These are phyloP conservation scores for Ogataea saltuana DNA, from an alignment of 805 yeast species.

Conservation along the genomic window DNA sequence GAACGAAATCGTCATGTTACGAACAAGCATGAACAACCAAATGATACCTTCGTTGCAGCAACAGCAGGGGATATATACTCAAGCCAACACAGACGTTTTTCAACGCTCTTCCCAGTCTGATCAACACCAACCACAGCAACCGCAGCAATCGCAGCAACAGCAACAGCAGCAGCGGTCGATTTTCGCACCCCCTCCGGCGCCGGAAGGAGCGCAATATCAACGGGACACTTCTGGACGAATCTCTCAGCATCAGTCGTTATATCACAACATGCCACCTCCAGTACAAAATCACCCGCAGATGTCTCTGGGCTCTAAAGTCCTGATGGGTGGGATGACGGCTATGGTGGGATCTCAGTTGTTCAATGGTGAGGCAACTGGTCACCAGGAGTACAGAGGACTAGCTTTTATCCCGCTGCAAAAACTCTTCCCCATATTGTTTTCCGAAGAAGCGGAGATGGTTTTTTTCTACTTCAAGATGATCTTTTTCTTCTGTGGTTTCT, in stretches of 20 bases:
- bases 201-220: slow-evolving; percentile 7
- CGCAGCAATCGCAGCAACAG: slow-evolving; percentile 12
- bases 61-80: slow-evolving; percentile 7
- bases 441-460: slow-evolving; percentile 17
- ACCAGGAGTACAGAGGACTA: slow-evolving; percentile 27
- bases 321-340: slow-evolving; percentile 39
- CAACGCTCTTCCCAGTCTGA: neutral
- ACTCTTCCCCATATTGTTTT: slow-evolving; percentile 27
- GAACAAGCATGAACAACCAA: slow-evolving; percentile 22
- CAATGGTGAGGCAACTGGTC: slow-evolving; percentile 12
- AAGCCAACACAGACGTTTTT: slow-evolving; percentile 2
- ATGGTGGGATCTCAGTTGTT: slow-evolving; percentile 36
- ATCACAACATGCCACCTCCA: slow-evolving; percentile 1
- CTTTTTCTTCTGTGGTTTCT: slow-evolving; percentile 26
- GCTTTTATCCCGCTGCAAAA: slow-evolving; percentile 28
- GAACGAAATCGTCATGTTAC: slow-evolving; percentile 54
- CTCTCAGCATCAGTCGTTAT: slow-evolving; percentile 2
- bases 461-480: slow-evolving; percentile 16
- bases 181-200: slow-evolving; percentile 8
- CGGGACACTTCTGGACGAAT: slow-evolving; percentile 5
- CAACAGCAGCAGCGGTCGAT: slow-evolving; percentile 8
- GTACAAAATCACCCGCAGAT: slow-evolving; percentile 13
- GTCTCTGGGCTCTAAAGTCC: slow-evolving; percentile 28
- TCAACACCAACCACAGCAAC: slow-evolving; percentile 1
- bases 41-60: slow-evolving; percentile 15